These are phyloP conservation scores for Erodium maritimum DNA, from an alignment of 345 rosid species.

Conservation along the genomic window DNA sequence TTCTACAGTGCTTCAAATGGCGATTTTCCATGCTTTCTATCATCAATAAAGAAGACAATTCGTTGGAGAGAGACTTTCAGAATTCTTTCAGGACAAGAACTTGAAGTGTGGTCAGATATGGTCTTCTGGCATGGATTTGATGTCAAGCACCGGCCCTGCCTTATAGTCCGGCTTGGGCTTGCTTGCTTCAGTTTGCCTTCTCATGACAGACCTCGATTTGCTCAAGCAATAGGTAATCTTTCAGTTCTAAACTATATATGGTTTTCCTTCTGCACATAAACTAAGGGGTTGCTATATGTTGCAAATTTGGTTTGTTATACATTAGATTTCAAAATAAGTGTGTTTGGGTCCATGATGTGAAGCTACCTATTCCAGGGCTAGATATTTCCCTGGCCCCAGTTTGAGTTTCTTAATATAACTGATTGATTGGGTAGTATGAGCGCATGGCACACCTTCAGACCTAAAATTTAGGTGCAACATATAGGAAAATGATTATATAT, in stretches of 20 bases:
- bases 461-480: too few species aligned
- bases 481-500: too few species aligned
- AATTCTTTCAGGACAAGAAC: slow-evolving; percentile 71
- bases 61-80: slow-evolving; percentile 82
- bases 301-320: too few species aligned
- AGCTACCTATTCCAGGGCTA: too few species aligned
- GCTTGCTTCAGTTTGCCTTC: slow-evolving; percentile 60
- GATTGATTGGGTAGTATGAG: too few species aligned
- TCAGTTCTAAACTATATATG: background rate
- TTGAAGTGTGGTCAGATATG: slow-evolving; percentile 64
- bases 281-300: background rate
- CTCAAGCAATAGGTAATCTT: slow-evolving; percentile 85
- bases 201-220: slow-evolving; percentile 66
- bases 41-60: slow-evolving; percentile 78
- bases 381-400: too few species aligned
- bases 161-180: slow-evolving; percentile 73
- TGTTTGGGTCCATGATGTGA: too few species aligned
- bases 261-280: background rate
- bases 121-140: slow-evolving; percentile 96
- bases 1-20: slow-evolving; percentile 73
- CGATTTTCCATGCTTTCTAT: slow-evolving; percentile 49
- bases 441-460: background rate
- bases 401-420: too few species aligned
- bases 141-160: slow-evolving; percentile 64
- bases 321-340: too few species aligned